Evolutionary conservation across 108 stramenopile species (phyloP), one percentile per base, ranked within the genome.

Genomic region (Skeletonema costatum): DNA sequence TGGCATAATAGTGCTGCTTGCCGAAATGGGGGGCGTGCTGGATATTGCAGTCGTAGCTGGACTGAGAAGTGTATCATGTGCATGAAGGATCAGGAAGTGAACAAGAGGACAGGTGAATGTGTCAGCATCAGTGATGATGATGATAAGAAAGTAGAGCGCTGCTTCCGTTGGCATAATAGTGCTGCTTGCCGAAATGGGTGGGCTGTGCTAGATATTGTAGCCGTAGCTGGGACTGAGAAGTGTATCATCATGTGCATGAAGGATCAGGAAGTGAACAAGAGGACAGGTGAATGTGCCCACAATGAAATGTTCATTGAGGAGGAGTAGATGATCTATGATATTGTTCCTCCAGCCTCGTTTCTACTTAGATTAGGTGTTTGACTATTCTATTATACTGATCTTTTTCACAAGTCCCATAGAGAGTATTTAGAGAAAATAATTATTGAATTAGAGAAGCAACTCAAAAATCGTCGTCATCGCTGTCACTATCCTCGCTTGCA

Each of bases 401-500:
- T 46, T 16, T 16, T 46, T 46, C 16, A 0, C 44, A 46, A 46
- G 44, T 5, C 16, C 42, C 2, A 44, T 16, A 3, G 44, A 3
- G 16, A 46, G 44, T 16, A 16, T 46, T 16, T 46, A 46, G 41
- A 42, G 8, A 12, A 11, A 12, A 36, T 36, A 36, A 36, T n/a
- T n/a, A n/a, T n/a, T 36, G 35, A 36, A 36, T 36, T 5, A 36
- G 36, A 6, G 36, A 41, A 46, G 44, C 16, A 46, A 46, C n/a
- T 46, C 44, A 46, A n/a, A 46, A 46, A 46, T 84, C 83, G 4
- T 88, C 85, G 13, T 73, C 36, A 25, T 84, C 85, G 32, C 68
- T 74, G 39, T 64, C 83, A 30, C 82, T 77, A 13, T 85, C 89
- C 33, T 86, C 75, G 39, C 81, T 71, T 64, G 65, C 68, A 44